Conservation (phyloP, 1,139 yeast genomes). For the Magnusiomyces tetraspermus region DNA sequence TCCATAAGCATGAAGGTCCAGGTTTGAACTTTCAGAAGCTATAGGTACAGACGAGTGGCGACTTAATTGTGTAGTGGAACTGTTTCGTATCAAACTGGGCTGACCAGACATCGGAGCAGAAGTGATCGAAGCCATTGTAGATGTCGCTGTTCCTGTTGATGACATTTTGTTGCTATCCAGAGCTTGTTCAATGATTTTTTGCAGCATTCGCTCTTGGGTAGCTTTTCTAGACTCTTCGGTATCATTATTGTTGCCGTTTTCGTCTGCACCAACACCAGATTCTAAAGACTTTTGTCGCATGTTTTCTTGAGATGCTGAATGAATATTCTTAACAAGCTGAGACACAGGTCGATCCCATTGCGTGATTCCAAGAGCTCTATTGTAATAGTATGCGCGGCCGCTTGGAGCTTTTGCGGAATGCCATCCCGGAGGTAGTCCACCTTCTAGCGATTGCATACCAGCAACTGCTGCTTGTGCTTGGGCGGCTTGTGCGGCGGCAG, state of each 20-base stretch:
- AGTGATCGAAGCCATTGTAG: not conserved
- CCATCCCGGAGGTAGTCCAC: constrained; percentile 35
- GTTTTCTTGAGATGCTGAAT: constrained; percentile 15
- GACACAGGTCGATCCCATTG: constrained; percentile 51
- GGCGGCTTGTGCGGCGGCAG: not conserved
- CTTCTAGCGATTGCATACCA: not conserved
- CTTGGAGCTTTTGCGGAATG: constrained; percentile 25
- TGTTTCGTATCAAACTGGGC: not conserved
- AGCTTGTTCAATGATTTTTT: constrained; percentile 38
- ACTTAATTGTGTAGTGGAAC: not conserved
- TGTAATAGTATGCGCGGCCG: constrained; percentile 44
- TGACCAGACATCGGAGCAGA: not conserved
- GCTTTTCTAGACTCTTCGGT: constrained; percentile 7
- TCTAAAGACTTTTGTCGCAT: constrained; percentile 17
- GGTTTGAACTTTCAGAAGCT: not conserved
- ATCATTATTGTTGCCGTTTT: constrained; percentile 18
- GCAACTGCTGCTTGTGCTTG: not conserved
- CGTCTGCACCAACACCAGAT: constrained; percentile 11
- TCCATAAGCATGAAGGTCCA: not conserved
- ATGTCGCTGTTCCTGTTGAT: not conserved
- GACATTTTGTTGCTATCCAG: not conserved
- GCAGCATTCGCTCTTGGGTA: constrained; percentile 25
- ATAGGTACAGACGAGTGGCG: not conserved
- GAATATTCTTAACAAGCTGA: constrained; percentile 3
- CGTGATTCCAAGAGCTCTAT: constrained; percentile 39